These are phyloP conservation scores for Gossypium longicalyx DNA, from an alignment of 345 rosid species.

Conservation along the genomic window DNA sequence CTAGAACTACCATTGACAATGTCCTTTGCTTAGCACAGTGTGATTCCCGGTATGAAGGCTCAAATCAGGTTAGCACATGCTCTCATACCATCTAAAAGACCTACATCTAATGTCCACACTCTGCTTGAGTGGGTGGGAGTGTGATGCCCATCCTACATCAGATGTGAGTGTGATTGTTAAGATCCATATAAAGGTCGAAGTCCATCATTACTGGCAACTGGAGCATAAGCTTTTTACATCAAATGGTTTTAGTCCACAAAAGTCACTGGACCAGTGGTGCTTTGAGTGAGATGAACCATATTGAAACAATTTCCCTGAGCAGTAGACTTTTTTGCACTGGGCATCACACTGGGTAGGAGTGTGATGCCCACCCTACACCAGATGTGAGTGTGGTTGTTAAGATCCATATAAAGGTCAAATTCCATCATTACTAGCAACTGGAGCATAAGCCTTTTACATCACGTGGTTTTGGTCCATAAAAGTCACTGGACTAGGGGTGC, in stretches of 20 bases:
- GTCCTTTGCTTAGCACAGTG: too few relatives aligned
- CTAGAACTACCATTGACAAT: background rate
- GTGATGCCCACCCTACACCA: background rate
- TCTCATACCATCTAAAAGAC: too few relatives aligned
- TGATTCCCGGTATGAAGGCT: too few relatives aligned
- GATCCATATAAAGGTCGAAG: background rate
- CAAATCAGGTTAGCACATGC: too few relatives aligned
- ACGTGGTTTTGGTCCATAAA: background rate
- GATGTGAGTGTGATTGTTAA: background rate
- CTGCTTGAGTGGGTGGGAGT: background rate
- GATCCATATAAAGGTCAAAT: background rate
- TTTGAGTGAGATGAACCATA: background rate
- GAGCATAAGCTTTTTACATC: background rate
- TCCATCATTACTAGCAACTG: background rate
- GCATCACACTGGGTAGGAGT: background rate
- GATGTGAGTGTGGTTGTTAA: background rate
- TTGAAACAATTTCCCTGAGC: background rate
- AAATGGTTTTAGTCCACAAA: background rate
- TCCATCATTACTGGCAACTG: background rate
- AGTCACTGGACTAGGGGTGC: background rate
- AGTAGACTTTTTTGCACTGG: background rate
- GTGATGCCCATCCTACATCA: background rate
- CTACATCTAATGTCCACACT: too few relatives aligned
- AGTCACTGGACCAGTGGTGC: background rate
- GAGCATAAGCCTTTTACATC: background rate